Conservation (phyloP, 2,329 filamentous ascomycete species). For the Fusarium keratoplasticum region DNA sequence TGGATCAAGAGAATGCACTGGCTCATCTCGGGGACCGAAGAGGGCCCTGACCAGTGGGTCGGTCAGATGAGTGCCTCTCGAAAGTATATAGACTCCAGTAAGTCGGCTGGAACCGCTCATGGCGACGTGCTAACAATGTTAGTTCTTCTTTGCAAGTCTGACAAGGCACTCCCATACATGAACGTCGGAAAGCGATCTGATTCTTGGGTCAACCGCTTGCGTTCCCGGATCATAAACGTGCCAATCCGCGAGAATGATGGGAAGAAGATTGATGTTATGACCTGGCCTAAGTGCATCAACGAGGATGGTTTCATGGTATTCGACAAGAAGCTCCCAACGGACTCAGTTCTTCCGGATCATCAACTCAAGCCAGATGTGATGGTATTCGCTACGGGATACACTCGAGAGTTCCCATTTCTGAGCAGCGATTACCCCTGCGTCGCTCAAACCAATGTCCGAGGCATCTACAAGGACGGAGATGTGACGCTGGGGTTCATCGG, state of each 20-base stretch:
- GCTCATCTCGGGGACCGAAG: slow-evolving; percentile 57
- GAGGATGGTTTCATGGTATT: slow-evolving; percentile 53
- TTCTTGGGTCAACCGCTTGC: slow-evolving; percentile 49
- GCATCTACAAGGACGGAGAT: slow-evolving; percentile 59
- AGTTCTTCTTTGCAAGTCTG: slow-evolving; percentile 60
- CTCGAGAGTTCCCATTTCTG: slow-evolving; percentile 55
- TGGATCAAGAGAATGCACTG: slow-evolving; percentile 58
- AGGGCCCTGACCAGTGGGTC: slow-evolving; percentile 61
- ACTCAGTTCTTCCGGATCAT: slow-evolving; percentile 37
- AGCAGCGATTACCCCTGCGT: slow-evolving; percentile 55
- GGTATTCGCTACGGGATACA: slow-evolving; percentile 61
- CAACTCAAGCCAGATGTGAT: slow-evolving; percentile 56
- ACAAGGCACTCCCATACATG: slow-evolving; percentile 57
- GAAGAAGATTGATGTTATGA: slow-evolving; percentile 56
- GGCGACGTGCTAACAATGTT: background rate
- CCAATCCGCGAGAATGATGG: slow-evolving; percentile 53
- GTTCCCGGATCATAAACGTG: slow-evolving; percentile 53
- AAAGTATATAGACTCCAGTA: slow-evolving; percentile 51
- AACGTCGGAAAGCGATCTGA: slow-evolving; percentile 49
- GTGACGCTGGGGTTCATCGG: slow-evolving; percentile 59
- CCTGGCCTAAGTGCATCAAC: slow-evolving; percentile 56
- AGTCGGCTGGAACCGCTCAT: slow-evolving; percentile 14
- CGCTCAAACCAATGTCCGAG: slow-evolving; percentile 62
- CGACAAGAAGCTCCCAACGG: slow-evolving; percentile 43
- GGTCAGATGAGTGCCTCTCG: slow-evolving; percentile 55